Base-by-base conservation (phyloP, 2,329 filamentous ascomycete species). In the Sordariomycetes sp. region DNA sequence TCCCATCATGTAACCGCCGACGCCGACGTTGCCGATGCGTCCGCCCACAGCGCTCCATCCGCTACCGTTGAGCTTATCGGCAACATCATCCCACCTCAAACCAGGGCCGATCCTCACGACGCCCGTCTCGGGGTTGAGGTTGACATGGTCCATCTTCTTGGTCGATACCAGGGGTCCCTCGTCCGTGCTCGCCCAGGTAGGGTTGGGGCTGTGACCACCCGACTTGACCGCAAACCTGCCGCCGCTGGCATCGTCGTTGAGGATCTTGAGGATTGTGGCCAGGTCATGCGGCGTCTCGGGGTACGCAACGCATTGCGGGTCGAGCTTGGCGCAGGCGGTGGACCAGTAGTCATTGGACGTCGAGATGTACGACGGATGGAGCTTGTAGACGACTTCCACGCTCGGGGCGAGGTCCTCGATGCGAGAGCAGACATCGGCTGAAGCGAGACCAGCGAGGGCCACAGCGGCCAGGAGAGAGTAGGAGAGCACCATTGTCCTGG, bases 151-250 rank as follows among this genome's bases (percentile, higher is more conserved):
- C 14, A 65, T 57, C 4, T 59, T 51, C 39, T 53, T 55, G 10
- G 70, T 57, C 12, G 69, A 68, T 40, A 78, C 63, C 5, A 69
- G 49, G 2, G 70, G 54, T 0, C 68, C 69, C 2, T 53, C 61
- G 12, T 62, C 49, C 31, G 69, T 64, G 42, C 64, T 76, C 2
- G 71, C 61, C 21, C 64, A 66, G 39, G 65, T 64, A 14, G 66
- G 58, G 44, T 73, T 72, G 5, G 70, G 66, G 37, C 68, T 70
- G 50, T 78, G 72, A 2, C 73, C 74, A 16, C 72, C 73, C 7
- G 68, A 68, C 42, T 72, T 70, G 42, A 73, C 51, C 7, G 72
- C 71, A 41, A 78, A 78, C 3, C 59, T 55, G 17, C 33, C 30
- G 27, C 61, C 61, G 24, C 61, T 50, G 9, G 58, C 16, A 9